These are phyloP conservation scores for Chlorella sorokiniana DNA, from an alignment of 139 green algal genomes.

Conservation along the genomic window DNA sequence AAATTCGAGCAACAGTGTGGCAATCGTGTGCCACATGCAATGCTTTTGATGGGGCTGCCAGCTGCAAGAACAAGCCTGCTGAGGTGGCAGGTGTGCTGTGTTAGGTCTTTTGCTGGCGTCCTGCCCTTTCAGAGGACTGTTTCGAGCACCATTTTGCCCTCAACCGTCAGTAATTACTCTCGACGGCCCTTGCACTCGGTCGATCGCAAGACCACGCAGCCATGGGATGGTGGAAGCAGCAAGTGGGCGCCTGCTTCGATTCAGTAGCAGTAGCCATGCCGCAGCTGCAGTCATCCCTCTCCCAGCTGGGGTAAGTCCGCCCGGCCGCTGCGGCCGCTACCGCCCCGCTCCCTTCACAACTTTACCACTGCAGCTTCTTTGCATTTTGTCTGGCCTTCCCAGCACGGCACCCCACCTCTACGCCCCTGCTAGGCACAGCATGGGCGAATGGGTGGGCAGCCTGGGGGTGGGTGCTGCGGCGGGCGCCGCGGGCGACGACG, in stretches of 20 bases:
- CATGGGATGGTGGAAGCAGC: conserved; percentile 6
- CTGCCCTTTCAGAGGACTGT: too few relatives aligned
- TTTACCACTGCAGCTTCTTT: neutral
- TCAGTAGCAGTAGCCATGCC: neutral
- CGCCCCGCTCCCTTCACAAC: neutral
- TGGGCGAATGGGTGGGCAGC: neutral
- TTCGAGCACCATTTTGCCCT: too few relatives aligned
- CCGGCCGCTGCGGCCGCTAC: neutral
- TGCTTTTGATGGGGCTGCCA: too few relatives aligned
- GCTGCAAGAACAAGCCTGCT: too few relatives aligned
- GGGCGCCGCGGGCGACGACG: conserved; percentile 1
- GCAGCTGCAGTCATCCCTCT: neutral
- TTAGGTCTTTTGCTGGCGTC: too few relatives aligned
- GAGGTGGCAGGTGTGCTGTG: too few relatives aligned
- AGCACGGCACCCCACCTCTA: neutral
- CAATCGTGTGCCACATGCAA: too few relatives aligned
- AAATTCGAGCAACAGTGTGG: too few relatives aligned
- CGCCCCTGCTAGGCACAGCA: neutral
- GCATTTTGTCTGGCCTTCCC: neutral
- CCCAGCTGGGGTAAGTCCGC: conserved; percentile 9
- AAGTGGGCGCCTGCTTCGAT: neutral
- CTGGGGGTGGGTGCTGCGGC: neutral
- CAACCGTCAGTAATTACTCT: too few relatives aligned
- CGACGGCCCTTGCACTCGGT: too few relatives aligned
- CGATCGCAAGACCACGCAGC: neutral